These are phyloP conservation scores for Phytopythium litorale DNA, from an alignment of 352 stramenopile genomes.

Conservation along the genomic window DNA sequence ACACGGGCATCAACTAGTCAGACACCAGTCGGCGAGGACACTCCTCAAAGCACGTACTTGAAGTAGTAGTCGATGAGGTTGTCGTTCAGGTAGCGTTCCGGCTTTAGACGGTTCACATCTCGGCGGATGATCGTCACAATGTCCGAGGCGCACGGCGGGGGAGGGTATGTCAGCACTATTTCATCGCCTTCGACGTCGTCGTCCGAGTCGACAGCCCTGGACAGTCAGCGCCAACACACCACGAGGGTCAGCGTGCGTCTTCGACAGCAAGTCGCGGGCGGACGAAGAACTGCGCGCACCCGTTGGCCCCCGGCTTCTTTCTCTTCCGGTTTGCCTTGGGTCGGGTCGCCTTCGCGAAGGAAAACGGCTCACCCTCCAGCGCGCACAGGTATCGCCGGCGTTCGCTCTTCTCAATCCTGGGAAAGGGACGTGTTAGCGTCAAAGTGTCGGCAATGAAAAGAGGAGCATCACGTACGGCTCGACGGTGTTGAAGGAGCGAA, in stretches of 20 bases:
- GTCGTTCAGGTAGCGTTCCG: slow-evolving; percentile 88
- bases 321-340: neutral
- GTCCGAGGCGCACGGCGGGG: slow-evolving; percentile 66
- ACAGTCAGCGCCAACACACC: neutral
- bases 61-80: slow-evolving; percentile 92
- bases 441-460: neutral
- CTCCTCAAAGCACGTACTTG: slow-evolving; percentile 48
- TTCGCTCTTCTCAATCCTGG: slow-evolving; percentile 1
- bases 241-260: neutral
- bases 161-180: slow-evolving; percentile 59
- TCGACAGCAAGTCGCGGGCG: neutral
- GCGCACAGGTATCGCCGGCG: slow-evolving; percentile 3
- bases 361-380: slow-evolving; percentile 6
- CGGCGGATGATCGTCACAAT: slow-evolving; percentile 69
- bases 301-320: slow-evolving; percentile 2
- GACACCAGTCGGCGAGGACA: neutral
- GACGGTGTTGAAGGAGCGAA: neutral
- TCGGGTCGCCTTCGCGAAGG: neutral
- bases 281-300: neutral
- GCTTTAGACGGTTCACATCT: slow-evolving; percentile 56
- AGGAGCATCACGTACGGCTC: neutral
- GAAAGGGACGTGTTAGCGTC: neutral
- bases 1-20: neutral
- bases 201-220: slow-evolving; percentile 22
- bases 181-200: slow-evolving; percentile 27